Evolutionary conservation across 2,329 filamentous ascomycete genomes (phyloP).

Genomic region (Rhynchosporium agropyri): DNA sequence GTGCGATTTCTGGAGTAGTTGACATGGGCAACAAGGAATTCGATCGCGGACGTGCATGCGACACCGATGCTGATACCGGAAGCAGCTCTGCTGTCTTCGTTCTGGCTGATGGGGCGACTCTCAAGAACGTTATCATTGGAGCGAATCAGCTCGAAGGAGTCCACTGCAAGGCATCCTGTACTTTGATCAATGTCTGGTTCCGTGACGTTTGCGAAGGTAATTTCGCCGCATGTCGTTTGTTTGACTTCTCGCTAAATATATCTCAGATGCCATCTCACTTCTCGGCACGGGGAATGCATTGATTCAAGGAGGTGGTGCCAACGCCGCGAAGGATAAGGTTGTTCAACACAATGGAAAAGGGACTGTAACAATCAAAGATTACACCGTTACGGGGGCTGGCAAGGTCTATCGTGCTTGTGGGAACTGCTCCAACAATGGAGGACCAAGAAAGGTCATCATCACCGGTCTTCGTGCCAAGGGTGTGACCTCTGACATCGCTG

Average conservation of each 20-base stretch:
- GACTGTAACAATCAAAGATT: constrained; percentile 43
- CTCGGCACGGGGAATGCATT: constrained; percentile 41
- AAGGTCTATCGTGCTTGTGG: constrained; percentile 53
- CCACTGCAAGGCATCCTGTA: constrained; percentile 54
- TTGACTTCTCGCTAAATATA: constrained; percentile 12
- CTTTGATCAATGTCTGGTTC: constrained; percentile 50
- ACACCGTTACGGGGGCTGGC: constrained; percentile 46
- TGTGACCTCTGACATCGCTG: constrained; percentile 38
- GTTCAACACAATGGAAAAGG: constrained; percentile 44
- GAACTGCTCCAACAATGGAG: constrained; percentile 45
- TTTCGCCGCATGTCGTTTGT: constrained; percentile 25
- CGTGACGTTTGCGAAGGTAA: constrained; percentile 20
- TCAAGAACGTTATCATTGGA: constrained; percentile 58
- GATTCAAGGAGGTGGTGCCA: constrained; percentile 45
- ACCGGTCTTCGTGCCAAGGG: constrained; percentile 42
- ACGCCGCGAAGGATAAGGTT: constrained; percentile 44
- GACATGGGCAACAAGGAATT: constrained; percentile 35
- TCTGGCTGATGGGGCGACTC: constrained; percentile 52
- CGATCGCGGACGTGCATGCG: constrained; percentile 32
- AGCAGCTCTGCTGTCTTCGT: constrained; percentile 53
- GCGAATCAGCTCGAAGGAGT: constrained; percentile 54
- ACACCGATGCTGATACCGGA: constrained; percentile 34
- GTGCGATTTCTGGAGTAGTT: constrained; percentile 25
- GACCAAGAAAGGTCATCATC: constrained; percentile 40
- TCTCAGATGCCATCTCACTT: constrained; percentile 40